These are phyloP conservation scores for Mycena crocata DNA, from an alignment of 768 basidiomycete species.

Conservation along the genomic window DNA sequence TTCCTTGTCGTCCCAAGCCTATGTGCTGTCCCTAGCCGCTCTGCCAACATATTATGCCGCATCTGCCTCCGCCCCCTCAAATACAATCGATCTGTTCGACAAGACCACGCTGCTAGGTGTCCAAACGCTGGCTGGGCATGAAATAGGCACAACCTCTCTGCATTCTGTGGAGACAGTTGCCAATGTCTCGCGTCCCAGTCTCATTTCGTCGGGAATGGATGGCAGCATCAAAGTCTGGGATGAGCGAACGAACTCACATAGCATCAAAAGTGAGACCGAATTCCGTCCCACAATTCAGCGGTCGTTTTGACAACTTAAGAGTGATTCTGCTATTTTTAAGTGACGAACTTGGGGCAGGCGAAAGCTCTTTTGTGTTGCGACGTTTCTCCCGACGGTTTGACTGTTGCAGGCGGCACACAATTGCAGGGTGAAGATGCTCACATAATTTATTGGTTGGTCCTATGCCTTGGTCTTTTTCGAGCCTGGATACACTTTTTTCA, in stretches of 20 bases:
- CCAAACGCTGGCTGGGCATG: slow-evolving; percentile 67
- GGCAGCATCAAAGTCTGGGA: slow-evolving; percentile 84
- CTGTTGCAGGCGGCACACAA: slow-evolving; percentile 87
- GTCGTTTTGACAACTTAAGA: slow-evolving; percentile 54
- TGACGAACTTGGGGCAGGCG: slow-evolving; percentile 58
- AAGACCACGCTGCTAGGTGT: slow-evolving; percentile 61
- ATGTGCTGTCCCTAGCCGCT: slow-evolving; percentile 70
- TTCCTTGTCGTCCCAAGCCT: slow-evolving; percentile 56
- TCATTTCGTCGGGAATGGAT: slow-evolving; percentile 78
- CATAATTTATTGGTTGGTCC: slow-evolving; percentile 82
- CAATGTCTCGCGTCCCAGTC: slow-evolving; percentile 52
- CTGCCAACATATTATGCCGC: slow-evolving; percentile 65
- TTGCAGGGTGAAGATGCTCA: slow-evolving; percentile 84
- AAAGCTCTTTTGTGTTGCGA: slow-evolving; percentile 74
- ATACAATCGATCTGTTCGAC: slow-evolving; percentile 77
- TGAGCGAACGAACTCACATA: slow-evolving; percentile 62
- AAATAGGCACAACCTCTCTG: slow-evolving; percentile 66
- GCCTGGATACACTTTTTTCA: slow-evolving; percentile 42
- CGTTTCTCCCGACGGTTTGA: slow-evolving; percentile 74
- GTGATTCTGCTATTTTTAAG: slow-evolving; percentile 47
- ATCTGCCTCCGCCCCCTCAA: slow-evolving; percentile 71
- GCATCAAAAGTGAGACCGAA: slow-evolving; percentile 68
- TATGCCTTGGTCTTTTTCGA: background rate
- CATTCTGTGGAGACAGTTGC: slow-evolving; percentile 56
- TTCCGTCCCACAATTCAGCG: slow-evolving; percentile 14